A percentile compares a stretch with the other conserved stretches of the same genome.
These are phyloP conservation scores for Wickerhamiella dianesei DNA, from an alignment of 805 yeast genomes.

Conservation along the genomic window DNA sequence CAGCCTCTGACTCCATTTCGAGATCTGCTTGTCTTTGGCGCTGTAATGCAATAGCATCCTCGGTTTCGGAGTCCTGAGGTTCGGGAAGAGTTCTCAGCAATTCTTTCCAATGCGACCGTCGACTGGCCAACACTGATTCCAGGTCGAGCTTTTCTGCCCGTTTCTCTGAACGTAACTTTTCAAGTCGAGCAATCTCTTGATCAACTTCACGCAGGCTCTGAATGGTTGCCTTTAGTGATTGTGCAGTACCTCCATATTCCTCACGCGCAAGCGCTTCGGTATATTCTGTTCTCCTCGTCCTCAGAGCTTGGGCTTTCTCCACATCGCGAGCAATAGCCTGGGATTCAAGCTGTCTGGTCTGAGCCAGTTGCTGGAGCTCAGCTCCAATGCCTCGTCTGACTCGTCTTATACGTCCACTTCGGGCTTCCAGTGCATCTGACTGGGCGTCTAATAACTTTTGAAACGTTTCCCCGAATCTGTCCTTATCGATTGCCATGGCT, in stretches of 20 bases:
- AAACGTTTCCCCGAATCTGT: conserved; percentile 2
- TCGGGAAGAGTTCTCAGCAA: conserved; percentile 6
- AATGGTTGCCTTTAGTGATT: conserved; percentile 5
- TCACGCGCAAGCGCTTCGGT: conserved; percentile 7
- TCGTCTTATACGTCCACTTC: conserved; percentile 9
- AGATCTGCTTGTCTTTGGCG: conserved; percentile 1
- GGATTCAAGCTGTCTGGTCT: conserved; percentile 1
- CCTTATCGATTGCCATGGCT: neutral
- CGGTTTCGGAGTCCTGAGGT: conserved; percentile 1
- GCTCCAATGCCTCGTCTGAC: conserved; percentile 4
- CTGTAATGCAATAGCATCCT: conserved; percentile 4
- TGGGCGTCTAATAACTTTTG: conserved; percentile 16
- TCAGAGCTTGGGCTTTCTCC: neutral
- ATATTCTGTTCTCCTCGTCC: conserved; percentile 4
- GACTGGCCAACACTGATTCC: conserved; percentile 8
- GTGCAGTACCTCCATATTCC: conserved; percentile 7
- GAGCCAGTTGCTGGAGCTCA: conserved; percentile 7
- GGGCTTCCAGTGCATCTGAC: conserved; percentile 17
- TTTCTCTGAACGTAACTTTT: conserved; percentile 7
- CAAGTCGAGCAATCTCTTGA: conserved; percentile 14
- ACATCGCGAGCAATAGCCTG: neutral
- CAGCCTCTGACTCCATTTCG: conserved; percentile 13
- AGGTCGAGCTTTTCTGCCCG: conserved; percentile 7
- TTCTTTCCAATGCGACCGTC: conserved; percentile 6
- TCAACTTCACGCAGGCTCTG: conserved; percentile 10